These are phyloP conservation scores for Trifolium repens DNA, from an alignment of 306 rosid genomes.

Conservation along the genomic window DNA sequence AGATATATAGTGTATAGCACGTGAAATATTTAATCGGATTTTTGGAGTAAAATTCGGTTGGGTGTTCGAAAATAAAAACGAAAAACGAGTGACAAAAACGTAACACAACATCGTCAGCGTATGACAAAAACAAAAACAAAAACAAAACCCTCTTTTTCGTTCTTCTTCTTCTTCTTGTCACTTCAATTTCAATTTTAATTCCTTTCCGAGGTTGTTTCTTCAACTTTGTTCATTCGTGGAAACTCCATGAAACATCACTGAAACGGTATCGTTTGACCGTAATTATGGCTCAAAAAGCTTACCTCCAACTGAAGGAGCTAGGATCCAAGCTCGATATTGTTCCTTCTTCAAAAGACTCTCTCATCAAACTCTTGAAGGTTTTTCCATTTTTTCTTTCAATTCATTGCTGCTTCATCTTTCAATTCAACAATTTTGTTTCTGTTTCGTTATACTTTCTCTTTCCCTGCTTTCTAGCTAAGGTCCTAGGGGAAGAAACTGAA, in stretches of 20 bases:
- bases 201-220: not conserved
- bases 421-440: constrained; percentile 8
- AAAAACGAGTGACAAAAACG: constrained; percentile 6
- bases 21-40: constrained; percentile 1
- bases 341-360: constrained; percentile 83
- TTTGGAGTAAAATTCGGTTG: constrained; percentile 46
- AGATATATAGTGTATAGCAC: not conserved
- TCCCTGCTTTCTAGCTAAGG: not conserved
- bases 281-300: constrained; percentile 68
- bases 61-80: constrained; percentile 50
- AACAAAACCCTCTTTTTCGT: constrained; percentile 38
- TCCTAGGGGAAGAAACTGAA: not conserved
- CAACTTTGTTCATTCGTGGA: not conserved
- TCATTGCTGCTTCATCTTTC: constrained; percentile 12
- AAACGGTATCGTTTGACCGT: constrained; percentile 46
- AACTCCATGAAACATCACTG: constrained; percentile 52
- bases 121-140: constrained; percentile 1
- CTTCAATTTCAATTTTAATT: not conserved
- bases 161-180: not conserved
- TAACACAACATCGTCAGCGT: not conserved
- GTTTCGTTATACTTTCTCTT: not conserved
- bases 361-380: constrained; percentile 88
- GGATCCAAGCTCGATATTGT: constrained; percentile 87
- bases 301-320: constrained; percentile 85
- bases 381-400: constrained; percentile 17